Percentiles rank a stretch among this genome's conserved stretches.
phyloP scores from a whole-genome alignment of 371 early-diverging fungal species.

The Lichtheimia hyalospora region DNA sequence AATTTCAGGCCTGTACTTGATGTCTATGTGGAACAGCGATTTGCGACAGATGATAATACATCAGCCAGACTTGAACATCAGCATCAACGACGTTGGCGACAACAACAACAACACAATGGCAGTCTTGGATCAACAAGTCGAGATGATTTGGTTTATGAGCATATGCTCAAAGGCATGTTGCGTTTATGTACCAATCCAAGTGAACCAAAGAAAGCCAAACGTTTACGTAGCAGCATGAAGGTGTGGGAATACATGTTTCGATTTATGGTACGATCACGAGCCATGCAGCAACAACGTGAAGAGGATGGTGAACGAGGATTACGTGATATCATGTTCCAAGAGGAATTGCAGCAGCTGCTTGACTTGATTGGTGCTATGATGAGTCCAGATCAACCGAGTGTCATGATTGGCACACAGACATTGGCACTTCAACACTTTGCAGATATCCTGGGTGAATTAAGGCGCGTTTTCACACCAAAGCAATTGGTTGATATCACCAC shows the following conservation, averaged over 20 bases:
- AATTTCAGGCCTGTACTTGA: conserved; percentile 64
- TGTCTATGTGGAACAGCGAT: conserved; percentile 60
- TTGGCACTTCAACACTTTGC: conserved; percentile 68
- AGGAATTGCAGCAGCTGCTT: conserved; percentile 37
- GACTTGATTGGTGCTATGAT: conserved; percentile 50
- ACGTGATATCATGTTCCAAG: conserved; percentile 39
- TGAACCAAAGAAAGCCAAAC: conserved; percentile 47
- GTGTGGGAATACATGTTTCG: conserved; percentile 70
- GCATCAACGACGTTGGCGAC: not conserved
- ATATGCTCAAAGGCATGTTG: conserved; percentile 48
- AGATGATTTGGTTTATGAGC: conserved; percentile 27
- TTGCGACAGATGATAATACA: conserved; percentile 31
- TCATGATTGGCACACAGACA: conserved; percentile 66
- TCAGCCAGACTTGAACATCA: too few relatives aligned
- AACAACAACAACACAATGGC: not conserved
- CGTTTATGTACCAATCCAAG: conserved; percentile 46
- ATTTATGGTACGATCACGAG: conserved; percentile 53
- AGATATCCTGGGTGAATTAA: conserved; percentile 54
- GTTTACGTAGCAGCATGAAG: conserved; percentile 64
- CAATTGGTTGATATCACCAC: conserved; percentile 53
- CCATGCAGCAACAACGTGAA: conserved; percentile 33
- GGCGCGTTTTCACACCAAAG: conserved; percentile 43
- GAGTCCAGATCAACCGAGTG: conserved; percentile 51
- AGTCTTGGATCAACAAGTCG: conserved; percentile 3
- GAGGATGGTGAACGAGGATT: conserved; percentile 27